phyloP scores from a whole-genome alignment of 2,329 filamentous ascomycete species.

The Thielaviopsis musarum region DNA sequence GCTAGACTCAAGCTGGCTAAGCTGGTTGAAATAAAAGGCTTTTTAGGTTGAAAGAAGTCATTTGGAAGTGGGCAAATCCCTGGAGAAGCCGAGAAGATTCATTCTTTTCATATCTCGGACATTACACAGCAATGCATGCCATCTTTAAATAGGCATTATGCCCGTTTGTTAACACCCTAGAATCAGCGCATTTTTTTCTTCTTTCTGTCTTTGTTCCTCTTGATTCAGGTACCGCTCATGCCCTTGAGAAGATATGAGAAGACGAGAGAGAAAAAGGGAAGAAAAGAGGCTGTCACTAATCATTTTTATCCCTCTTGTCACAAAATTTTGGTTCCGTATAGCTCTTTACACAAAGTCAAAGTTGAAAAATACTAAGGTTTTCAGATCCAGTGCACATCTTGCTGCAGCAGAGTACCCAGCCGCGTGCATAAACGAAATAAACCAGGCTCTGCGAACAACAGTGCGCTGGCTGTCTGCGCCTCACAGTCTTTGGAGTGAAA shows the following conservation, averaged over 20 bases:
- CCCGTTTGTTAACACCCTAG: neutral
- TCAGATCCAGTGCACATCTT: neutral
- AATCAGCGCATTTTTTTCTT: neutral
- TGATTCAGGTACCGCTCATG: neutral
- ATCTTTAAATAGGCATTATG: neutral
- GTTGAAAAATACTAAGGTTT: no score
- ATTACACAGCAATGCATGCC: neutral
- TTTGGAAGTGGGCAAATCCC: neutral
- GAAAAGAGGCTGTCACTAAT: no score
- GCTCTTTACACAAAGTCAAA: no score
- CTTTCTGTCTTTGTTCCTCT: neutral
- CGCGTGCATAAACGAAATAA: slow-evolving; percentile 11
- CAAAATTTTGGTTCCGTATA: neutral
- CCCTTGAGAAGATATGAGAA: no score
- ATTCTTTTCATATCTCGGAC: neutral
- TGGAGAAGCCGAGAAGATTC: neutral
- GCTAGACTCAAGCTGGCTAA: neutral
- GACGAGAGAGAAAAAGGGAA: no score
- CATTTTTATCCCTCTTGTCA: no score
- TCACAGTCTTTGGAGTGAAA: neutral
- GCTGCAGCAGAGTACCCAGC: neutral
- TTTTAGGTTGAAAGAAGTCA: neutral
- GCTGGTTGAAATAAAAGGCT: neutral
- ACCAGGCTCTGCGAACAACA: slow-evolving; percentile 1
- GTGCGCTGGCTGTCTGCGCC: neutral